These are phyloP conservation scores for Lolium multiflorum DNA, from an alignment of 176 grass and related monocot species.

Conservation along the genomic window DNA sequence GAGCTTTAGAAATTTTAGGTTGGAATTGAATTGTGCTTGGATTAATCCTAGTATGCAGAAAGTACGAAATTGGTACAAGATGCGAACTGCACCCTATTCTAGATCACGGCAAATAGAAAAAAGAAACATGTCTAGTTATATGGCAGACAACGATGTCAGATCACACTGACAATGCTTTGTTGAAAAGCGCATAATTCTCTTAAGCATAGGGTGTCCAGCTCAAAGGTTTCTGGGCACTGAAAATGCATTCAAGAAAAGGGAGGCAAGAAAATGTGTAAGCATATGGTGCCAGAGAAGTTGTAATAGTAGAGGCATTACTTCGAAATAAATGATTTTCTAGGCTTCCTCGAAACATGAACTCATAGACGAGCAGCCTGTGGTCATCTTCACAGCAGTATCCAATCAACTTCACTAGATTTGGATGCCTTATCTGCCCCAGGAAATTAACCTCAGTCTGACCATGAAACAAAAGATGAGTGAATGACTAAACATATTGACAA, in stretches of 20 bases:
- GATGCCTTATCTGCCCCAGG: conserved; percentile 96
- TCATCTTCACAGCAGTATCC: conserved; percentile 99
- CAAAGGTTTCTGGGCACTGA: not conserved
- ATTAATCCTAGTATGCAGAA: not conserved
- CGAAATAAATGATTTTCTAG: conserved; percentile 99
- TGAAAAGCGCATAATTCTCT: conserved; percentile 9
- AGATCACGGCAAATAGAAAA: not conserved
- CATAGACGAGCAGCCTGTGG: conserved; percentile 93
- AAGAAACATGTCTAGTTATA: conserved; percentile 14
- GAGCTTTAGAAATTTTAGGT: not conserved
- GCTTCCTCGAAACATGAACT: conserved; percentile 99
- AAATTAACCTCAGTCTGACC: conserved; percentile 93
- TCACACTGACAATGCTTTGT: conserved; percentile 3
- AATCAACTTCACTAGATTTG: conserved; percentile 98
- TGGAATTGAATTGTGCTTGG: not conserved
- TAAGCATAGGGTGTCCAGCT: not conserved
- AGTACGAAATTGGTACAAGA: not conserved
- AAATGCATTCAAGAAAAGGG: conserved; percentile 17
- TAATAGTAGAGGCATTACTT: conserved; percentile 66
- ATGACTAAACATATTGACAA: not conserved
- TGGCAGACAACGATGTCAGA: not conserved
- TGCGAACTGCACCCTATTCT: not conserved
- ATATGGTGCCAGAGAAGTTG: not conserved
- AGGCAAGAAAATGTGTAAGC: conserved; percentile 11
- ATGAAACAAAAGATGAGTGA: conserved; percentile 42